A percentile compares a stretch with the other conserved stretches of the same genome.
Evolutionary conservation across 2,329 filamentous ascomycete species (phyloP).

Genomic region (Alternaria sp.): DNA sequence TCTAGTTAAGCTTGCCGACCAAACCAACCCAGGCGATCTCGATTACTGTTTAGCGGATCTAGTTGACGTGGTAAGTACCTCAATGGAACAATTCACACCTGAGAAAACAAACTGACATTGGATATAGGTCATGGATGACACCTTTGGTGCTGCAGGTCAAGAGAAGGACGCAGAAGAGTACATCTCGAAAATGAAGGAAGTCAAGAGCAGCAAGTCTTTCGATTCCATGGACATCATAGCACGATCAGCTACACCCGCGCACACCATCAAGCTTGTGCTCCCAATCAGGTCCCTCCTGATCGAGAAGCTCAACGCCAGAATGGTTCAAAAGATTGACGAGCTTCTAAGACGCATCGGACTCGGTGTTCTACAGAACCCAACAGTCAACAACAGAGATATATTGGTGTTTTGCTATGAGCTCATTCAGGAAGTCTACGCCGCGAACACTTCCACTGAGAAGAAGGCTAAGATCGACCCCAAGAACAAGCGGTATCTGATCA

Average conservation of each 20-base stretch:
- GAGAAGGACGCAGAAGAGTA: constrained; percentile 98
- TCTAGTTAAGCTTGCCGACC: constrained; percentile 75
- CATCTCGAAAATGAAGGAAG: constrained; percentile 93
- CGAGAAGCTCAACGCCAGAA: constrained; percentile 83
- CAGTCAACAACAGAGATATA: constrained; percentile 79
- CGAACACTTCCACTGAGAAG: constrained; percentile 57
- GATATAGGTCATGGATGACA: constrained; percentile 84
- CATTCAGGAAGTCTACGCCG: constrained; percentile 83
- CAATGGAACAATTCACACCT: not conserved
- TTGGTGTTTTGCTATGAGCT: constrained; percentile 96
- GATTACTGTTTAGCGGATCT: constrained; percentile 86
- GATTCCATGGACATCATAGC: constrained; percentile 96
- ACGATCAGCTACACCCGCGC: constrained; percentile 77
- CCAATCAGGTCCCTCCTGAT: constrained; percentile 81
- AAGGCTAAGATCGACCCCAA: constrained; percentile 47
- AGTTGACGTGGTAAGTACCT: constrained; percentile 67
- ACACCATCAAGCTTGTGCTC: constrained; percentile 76
- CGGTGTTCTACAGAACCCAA: constrained; percentile 83
- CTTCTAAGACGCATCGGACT: constrained; percentile 82
- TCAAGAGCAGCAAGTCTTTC: constrained; percentile 97
- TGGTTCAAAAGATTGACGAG: constrained; percentile 90
- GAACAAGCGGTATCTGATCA: constrained; percentile 78
- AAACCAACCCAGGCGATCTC: constrained; percentile 80
- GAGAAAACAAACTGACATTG: not conserved
- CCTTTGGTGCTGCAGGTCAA: constrained; percentile 89